Conservation (phyloP, 1,284 basidiomycete genomes). For the Inonotus hispidus region DNA sequence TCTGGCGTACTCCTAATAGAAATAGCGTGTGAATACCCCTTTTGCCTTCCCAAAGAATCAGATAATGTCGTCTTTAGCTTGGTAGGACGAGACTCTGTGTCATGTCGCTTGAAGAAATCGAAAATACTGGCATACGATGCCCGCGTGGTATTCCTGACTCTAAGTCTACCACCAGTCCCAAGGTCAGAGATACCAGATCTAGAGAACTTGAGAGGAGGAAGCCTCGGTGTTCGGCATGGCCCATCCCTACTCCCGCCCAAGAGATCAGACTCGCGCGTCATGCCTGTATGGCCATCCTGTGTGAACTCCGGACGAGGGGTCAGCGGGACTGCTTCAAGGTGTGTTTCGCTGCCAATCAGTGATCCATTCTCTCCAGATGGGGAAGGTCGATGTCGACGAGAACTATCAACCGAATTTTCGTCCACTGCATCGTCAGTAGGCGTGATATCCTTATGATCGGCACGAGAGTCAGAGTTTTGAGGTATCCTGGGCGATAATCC, state of each 20-base stretch:
- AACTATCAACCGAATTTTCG: background rate
- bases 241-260: background rate
- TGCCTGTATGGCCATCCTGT: no score
- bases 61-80: no score
- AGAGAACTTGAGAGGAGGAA: slow-evolving; percentile 9
- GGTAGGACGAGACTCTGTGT: background rate
- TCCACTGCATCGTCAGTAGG: background rate
- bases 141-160: background rate
- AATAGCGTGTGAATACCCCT: no score
- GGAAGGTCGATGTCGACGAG: background rate
- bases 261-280: background rate
- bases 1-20: no score
- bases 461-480: background rate
- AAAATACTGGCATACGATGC: background rate
- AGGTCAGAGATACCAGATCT: no score
- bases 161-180: background rate
- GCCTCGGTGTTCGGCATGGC: background rate
- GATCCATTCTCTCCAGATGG: background rate
- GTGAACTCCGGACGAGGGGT: slow-evolving; percentile 13
- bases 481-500: slow-evolving; percentile 8
- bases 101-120: background rate
- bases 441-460: background rate
- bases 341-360: no score
- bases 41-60: no score
- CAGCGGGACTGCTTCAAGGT: slow-evolving; percentile 3